phyloP scores from a whole-genome alignment of 495 filamentous ascomycete species.

The Neurospora sp. region DNA sequence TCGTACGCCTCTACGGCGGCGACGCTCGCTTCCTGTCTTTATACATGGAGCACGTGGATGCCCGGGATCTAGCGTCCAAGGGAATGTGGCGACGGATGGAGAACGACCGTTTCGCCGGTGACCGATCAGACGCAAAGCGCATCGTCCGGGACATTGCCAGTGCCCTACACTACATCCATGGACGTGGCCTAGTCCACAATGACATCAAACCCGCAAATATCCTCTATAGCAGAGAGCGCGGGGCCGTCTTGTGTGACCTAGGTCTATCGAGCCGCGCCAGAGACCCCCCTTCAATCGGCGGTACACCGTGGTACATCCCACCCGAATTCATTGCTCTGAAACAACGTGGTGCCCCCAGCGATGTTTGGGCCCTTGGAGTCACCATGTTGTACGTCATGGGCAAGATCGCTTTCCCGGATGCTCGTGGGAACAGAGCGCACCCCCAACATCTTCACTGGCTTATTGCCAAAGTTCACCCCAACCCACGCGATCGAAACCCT shows the following conservation, averaged over 20 bases:
- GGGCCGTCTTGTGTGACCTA: conserved; percentile 41
- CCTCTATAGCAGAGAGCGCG: conserved; percentile 39
- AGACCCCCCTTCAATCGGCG: conserved; percentile 32
- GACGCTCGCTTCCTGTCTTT: conserved; percentile 40
- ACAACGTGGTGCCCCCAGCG: conserved; percentile 34
- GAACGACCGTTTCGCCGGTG: conserved; percentile 32
- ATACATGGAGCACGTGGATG: conserved; percentile 44
- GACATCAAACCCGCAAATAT: conserved; percentile 45
- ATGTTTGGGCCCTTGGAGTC: conserved; percentile 41
- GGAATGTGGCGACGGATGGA: conserved; percentile 29
- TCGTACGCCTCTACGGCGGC: conserved; percentile 37
- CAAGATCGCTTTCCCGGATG: conserved; percentile 37
- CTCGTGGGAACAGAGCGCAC: conserved; percentile 29
- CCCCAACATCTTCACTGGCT: conserved; percentile 37
- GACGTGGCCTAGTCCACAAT: conserved; percentile 35
- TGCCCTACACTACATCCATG: conserved; percentile 38
- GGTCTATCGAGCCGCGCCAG: conserved; percentile 31
- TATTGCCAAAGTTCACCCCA: conserved; percentile 26
- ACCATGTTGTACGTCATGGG: conserved; percentile 40
- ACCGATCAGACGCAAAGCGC: conserved; percentile 28
- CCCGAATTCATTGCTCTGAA: conserved; percentile 40
- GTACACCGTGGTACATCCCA: conserved; percentile 41
- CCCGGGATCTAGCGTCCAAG: conserved; percentile 30
- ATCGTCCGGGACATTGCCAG: conserved; percentile 36
- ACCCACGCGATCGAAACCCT: conserved; percentile 21